Evolutionary conservation across 345 rosid genomes (phyloP), one percentile per base, ranked within the genome.

Genomic region (Ceriops decandra): DNA sequence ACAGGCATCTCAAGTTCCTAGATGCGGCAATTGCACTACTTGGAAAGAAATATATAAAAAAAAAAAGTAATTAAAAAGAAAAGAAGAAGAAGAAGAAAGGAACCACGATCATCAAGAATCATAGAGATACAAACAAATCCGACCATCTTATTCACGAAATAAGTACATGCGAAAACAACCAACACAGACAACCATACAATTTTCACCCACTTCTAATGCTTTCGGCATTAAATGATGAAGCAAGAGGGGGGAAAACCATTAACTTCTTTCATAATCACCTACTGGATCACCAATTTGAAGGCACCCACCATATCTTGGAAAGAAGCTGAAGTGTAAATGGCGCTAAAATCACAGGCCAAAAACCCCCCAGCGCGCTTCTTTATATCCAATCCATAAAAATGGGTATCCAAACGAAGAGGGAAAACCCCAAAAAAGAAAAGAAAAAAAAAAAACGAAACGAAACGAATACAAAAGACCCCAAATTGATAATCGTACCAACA

Each of bases 1-100:
- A 81, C 32, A 87, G 72, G 82, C 67, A 79, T 73, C 97, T 90
- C 63, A 80, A 79, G 26, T 73, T 80, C 66, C 67, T 38, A 7
- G 79, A 75, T 0, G 78, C 81, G 57, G 81, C 70, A 11, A 80
- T 69, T 19, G 73, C 47, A 75, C 96, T 88, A 56, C 59, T 22
- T 27, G 7, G 31, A 24, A 11, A 24, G 26, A 24, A 24, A 24
- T 24, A 24, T 24, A 24, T 24, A 24, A 24, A 24, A 24, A 24
- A 24, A 24, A 24, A 24, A 24, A 24, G 26, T 24, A 24, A 24
- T 24, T 24, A 24, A 56, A 32, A 32, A 13, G 5, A 4, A 62
- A 62, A 11, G 24, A 27, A 32, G 0, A 53, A 35, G 6, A 1
- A 17, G 0, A 1, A 19, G 49, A 15, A 2, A 58, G 31, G 21